A percentile compares a stretch with the other conserved stretches of the same genome.
Evolutionary conservation across 306 rosid genomes (phyloP).

Genomic region (Hippophae tibetana): DNA sequence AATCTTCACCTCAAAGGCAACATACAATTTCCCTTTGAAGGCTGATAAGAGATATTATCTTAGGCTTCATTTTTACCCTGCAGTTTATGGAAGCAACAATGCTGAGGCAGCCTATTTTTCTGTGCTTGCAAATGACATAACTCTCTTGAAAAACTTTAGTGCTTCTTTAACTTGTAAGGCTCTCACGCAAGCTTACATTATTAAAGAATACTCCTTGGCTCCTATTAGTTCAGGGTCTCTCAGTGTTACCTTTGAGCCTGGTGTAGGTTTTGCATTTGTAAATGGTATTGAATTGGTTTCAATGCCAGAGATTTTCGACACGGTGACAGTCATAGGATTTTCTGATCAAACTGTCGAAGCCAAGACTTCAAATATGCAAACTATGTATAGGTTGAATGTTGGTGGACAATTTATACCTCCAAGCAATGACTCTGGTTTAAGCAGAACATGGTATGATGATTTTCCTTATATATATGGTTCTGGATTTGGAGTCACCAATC

Average conservation of each 20-base stretch:
- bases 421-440: slow-evolving; percentile 31
- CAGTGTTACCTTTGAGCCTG: slow-evolving; percentile 28
- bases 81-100: slow-evolving; percentile 29
- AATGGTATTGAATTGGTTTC: slow-evolving; percentile 36
- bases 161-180: slow-evolving; percentile 33
- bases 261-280: slow-evolving; percentile 30
- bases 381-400: slow-evolving; percentile 32
- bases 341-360: slow-evolving; percentile 17
- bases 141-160: slow-evolving; percentile 34
- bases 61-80: slow-evolving; percentile 41
- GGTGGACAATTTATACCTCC: slow-evolving; percentile 38
- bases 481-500: slow-evolving; percentile 19
- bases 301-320: slow-evolving; percentile 22
- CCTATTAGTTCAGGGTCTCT: slow-evolving; percentile 13
- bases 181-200: slow-evolving; percentile 33
- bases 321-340: slow-evolving; percentile 18
- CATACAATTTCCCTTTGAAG: slow-evolving; percentile 28
- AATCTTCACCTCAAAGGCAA: slow-evolving; percentile 28
- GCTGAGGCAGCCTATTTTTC: slow-evolving; percentile 26
- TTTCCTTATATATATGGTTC: slow-evolving; percentile 31
- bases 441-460: slow-evolving; percentile 39
- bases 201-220: slow-evolving; percentile 28
- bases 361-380: slow-evolving; percentile 21
- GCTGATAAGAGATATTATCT: slow-evolving; percentile 26
- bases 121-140: slow-evolving; percentile 24